Conservation (phyloP, 192 early-diverging fungal genomes). For the Linderina pennispora region DNA sequence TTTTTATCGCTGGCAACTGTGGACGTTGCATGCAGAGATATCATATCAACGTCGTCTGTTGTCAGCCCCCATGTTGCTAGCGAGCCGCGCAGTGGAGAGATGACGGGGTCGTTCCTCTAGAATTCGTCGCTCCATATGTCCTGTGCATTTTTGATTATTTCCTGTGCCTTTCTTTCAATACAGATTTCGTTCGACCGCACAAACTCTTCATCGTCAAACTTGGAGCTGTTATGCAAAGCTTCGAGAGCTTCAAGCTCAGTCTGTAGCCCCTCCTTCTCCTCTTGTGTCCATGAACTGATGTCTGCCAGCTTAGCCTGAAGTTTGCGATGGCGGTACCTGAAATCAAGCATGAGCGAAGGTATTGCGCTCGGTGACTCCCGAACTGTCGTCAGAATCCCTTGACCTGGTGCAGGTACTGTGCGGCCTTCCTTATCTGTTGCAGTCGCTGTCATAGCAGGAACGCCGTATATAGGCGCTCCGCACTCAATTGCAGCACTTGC, state of each 20-base stretch:
- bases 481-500: slow-evolving; percentile 77
- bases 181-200: not conserved
- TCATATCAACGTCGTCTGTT: slow-evolving; percentile 81
- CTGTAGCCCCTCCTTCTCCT: too few species aligned
- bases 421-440: slow-evolving; percentile 91
- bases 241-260: too few species aligned
- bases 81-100: slow-evolving; percentile 78
- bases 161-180: too few species aligned
- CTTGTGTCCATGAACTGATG: not conserved
- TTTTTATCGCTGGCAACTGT: slow-evolving; percentile 93
- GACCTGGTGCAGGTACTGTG: slow-evolving; percentile 86
- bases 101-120: slow-evolving; percentile 64
- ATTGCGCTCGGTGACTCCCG: slow-evolving; percentile 58
- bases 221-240: not conserved
- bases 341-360: slow-evolving; percentile 59
- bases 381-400: slow-evolving; percentile 86
- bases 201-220: not conserved
- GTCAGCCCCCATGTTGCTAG: slow-evolving; percentile 78
- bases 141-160: slow-evolving; percentile 63
- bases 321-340: slow-evolving; percentile 78
- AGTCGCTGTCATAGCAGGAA: slow-evolving; percentile 76
- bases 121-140: slow-evolving; percentile 75
- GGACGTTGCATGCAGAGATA: slow-evolving; percentile 89
- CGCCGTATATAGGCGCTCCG: slow-evolving; percentile 86
- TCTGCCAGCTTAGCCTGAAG: slow-evolving; percentile 40